These are phyloP conservation scores for Cordyceps cateniannulata DNA, from an alignment of 2,329 filamentous ascomycete genomes.

Conservation along the genomic window DNA sequence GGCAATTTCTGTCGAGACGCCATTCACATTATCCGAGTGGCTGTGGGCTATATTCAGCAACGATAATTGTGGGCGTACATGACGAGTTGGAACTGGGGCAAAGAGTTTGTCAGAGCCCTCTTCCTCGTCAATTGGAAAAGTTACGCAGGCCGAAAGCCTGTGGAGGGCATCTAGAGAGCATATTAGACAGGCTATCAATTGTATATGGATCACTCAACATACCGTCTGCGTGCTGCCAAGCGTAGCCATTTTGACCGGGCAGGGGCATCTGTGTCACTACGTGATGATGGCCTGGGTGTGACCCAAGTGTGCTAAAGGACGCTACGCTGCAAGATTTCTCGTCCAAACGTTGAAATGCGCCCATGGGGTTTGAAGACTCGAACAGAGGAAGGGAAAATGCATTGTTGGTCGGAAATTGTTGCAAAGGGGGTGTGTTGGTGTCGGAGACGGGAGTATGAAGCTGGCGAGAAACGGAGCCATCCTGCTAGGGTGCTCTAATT, in stretches of 20 bases:
- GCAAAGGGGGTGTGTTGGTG: background rate
- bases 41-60: background rate
- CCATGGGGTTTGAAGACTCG: background rate
- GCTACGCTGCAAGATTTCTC: conserved; percentile 5
- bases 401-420: background rate
- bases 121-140: background rate
- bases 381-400: background rate
- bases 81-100: background rate
- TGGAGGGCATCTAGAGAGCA: background rate
- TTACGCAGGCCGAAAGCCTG: background rate
- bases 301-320: conserved; percentile 1
- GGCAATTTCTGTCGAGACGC: background rate
- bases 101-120: background rate
- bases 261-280: conserved; percentile 6
- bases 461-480: conserved; percentile 11
- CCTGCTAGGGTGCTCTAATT: conserved; percentile 8
- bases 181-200: background rate
- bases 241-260: background rate
- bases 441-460: background rate
- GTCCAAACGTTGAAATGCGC: background rate
- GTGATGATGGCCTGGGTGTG: conserved; percentile 15
- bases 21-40: background rate
- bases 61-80: background rate
- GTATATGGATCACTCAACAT: background rate
- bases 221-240: conserved; percentile 1